phyloP scores from a whole-genome alignment of 148 eudicot genomes.

The Rhododendron mucronatum region DNA sequence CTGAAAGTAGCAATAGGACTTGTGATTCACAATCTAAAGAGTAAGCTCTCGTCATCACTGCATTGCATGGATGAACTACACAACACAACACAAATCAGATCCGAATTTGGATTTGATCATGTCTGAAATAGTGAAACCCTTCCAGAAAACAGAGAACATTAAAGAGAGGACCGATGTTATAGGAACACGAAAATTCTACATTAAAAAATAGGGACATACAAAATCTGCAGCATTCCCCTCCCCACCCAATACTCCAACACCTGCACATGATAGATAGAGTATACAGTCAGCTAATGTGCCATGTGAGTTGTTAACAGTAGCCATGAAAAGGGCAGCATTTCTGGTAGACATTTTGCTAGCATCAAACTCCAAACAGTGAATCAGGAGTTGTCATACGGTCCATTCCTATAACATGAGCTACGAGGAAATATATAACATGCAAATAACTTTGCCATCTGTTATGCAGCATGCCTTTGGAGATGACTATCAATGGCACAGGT shows the following conservation, averaged over 20 bases:
- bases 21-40: not conserved
- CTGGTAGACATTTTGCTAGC: not conserved
- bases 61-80: not conserved
- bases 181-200: not conserved
- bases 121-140: not conserved
- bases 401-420: not conserved
- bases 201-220: conserved; percentile 44
- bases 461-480: not conserved
- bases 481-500: not conserved
- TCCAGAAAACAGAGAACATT: not conserved
- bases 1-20: conserved; percentile 34
- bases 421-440: not conserved
- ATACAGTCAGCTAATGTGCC: not conserved
- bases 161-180: not conserved
- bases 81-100: not conserved
- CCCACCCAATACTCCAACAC: conserved; percentile 90
- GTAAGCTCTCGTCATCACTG: not conserved
- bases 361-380: not conserved
- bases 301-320: not conserved
- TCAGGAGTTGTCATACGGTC: not conserved
- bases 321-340: not conserved
- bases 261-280: conserved; percentile 37
- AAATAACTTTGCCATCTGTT: not conserved
- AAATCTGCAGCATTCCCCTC: conserved; percentile 98
- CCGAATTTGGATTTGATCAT: not conserved